Percentiles rank a stretch among this genome's conserved stretches.
Evolutionary conservation across 495 filamentous ascomycete genomes (phyloP).

Genomic region (Podospora comata): DNA sequence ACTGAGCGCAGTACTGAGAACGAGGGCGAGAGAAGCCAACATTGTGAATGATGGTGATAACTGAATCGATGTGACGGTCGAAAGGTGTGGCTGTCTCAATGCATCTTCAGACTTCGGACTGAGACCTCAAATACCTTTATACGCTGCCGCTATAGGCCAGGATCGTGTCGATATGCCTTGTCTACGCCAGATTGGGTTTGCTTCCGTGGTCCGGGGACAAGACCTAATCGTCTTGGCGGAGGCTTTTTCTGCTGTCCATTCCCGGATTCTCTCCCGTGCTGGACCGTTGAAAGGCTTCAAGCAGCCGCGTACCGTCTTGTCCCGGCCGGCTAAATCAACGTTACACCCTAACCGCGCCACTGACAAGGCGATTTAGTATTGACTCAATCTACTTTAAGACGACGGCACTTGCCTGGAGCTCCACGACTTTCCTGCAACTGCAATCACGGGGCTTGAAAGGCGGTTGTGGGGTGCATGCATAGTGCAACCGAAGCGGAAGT

Average conservation of each 20-base stretch:
- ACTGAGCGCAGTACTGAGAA: conserved; percentile 23
- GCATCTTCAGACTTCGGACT: background rate
- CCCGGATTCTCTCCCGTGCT: conserved; percentile 16
- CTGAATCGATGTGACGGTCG: background rate
- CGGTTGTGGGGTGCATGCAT: conserved; percentile 22
- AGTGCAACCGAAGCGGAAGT: conserved; percentile 6
- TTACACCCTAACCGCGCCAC: conserved; percentile 11
- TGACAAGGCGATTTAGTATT: conserved; percentile 11
- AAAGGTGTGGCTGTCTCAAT: background rate
- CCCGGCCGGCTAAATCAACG: conserved; percentile 25
- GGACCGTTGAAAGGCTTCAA: conserved; percentile 8
- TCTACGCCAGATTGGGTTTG: conserved; percentile 18
- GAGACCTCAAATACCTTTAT: conserved; percentile 2
- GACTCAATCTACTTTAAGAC: conserved; percentile 14
- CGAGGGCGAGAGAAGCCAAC: conserved; percentile 20
- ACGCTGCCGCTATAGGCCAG: background rate
- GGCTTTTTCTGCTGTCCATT: conserved; percentile 4
- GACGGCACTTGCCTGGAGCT: conserved; percentile 16
- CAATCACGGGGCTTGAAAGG: background rate
- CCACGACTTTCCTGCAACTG: conserved; percentile 2
- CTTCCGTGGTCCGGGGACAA: conserved; percentile 15
- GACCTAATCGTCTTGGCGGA: conserved; percentile 16
- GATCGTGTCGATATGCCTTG: conserved; percentile 10
- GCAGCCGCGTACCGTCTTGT: conserved; percentile 20
- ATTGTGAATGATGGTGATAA: conserved; percentile 18